Conservation (phyloP, 768 basidiomycete species). For the Mrakia frigida region DNA sequence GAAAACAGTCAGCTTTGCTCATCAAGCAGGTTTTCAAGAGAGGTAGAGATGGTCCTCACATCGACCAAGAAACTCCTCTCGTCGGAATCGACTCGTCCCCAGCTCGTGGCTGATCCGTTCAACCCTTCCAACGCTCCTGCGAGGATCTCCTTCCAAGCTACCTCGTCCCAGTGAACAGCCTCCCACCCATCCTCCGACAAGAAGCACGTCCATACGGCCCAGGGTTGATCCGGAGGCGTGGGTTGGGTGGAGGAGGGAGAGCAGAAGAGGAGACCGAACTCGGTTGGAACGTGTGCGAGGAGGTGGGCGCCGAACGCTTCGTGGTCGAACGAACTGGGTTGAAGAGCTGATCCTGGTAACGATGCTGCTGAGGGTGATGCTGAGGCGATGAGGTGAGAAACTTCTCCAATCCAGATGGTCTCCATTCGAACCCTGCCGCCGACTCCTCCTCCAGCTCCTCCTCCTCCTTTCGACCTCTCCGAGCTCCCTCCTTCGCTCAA, state of each 20-base stretch:
- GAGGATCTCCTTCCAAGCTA: conserved; percentile 9
- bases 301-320: not conserved
- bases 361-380: not conserved
- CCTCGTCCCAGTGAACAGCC: not conserved
- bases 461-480: not conserved
- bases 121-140: not conserved
- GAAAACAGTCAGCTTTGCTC: too few relatives aligned
- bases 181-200: not conserved
- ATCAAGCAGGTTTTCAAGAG: not conserved
- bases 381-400: not conserved
- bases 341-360: not conserved
- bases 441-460: not conserved
- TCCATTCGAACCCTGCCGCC: conserved; percentile 11
- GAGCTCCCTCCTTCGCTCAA: not conserved
- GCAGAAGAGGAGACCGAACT: conserved; percentile 18
- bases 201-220: conserved; percentile 18
- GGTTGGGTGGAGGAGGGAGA: not conserved
- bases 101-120: not conserved
- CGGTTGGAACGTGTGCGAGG: not conserved
- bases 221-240: not conserved
- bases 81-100: conserved; percentile 10
- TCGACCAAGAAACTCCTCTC: conserved; percentile 9
- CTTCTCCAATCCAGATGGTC: conserved; percentile 28
- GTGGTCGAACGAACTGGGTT: not conserved
- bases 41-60: not conserved